Evolutionary conservation across 257 asterid species (phyloP).

Genomic region (Jaltomata sinuosa): DNA sequence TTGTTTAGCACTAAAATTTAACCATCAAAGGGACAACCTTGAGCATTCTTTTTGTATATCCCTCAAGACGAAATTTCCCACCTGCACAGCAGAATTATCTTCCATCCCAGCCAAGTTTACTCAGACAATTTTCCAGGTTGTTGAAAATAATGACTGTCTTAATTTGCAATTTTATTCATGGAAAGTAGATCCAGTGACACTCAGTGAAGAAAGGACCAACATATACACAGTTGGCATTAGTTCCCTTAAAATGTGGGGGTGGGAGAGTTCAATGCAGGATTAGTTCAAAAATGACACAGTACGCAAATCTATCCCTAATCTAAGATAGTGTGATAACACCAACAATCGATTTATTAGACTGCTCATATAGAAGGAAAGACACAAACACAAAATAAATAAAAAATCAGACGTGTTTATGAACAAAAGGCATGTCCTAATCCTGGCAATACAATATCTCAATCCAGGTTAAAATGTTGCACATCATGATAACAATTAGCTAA

Average conservation of each 20-base stretch:
- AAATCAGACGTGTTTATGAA: background rate
- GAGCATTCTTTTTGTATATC: background rate
- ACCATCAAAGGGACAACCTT: background rate
- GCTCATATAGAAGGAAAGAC: background rate
- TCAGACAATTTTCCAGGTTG: background rate
- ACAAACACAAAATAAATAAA: background rate
- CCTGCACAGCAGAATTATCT: background rate
- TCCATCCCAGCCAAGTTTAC: background rate
- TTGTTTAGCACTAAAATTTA: background rate
- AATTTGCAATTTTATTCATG: background rate
- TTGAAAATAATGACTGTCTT: background rate
- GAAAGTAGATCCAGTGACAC: background rate
- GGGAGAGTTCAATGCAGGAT: background rate
- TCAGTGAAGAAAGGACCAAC: background rate
- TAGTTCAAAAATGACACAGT: background rate
- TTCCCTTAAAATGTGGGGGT: background rate
- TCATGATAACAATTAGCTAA: background rate
- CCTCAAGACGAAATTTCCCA: background rate
- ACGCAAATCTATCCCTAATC: background rate
- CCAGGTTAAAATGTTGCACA: background rate
- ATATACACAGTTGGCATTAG: background rate
- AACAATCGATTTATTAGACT: too few relatives aligned
- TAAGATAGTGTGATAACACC: too few relatives aligned
- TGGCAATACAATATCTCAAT: background rate
- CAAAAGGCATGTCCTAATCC: background rate